Evolutionary conservation across 1,284 basidiomycete species (phyloP).

Genomic region (Cutaneotrichosporon sp.): DNA sequence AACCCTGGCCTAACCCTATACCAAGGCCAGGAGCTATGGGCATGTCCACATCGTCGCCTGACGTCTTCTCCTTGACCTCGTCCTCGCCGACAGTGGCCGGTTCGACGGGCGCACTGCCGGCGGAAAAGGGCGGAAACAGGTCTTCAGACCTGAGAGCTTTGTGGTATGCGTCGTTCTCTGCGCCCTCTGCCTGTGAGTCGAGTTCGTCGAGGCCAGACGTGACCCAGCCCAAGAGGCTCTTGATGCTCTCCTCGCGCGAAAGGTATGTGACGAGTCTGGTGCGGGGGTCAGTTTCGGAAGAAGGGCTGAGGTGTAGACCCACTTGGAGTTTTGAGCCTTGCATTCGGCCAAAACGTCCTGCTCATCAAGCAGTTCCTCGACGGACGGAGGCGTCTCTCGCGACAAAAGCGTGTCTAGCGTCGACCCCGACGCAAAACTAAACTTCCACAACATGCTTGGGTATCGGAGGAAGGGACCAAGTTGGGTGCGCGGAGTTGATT

Average conservation of each 20-base stretch:
- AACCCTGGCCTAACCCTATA: constrained; percentile 30
- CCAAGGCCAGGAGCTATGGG: constrained; percentile 7
- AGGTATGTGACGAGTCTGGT: constrained; percentile 42
- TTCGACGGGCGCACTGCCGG: background rate
- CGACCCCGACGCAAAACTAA: constrained; percentile 44
- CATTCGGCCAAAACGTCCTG: constrained; percentile 91
- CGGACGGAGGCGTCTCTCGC: constrained; percentile 48
- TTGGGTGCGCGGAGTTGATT: background rate
- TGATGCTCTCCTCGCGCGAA: constrained; percentile 39
- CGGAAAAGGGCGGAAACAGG: constrained; percentile 23
- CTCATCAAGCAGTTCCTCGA: constrained; percentile 90
- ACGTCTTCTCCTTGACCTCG: constrained; percentile 13
- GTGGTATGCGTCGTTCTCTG: constrained; percentile 27
- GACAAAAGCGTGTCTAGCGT: constrained; percentile 44
- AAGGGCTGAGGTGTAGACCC: constrained; percentile 10
- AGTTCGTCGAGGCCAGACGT: constrained; percentile 45
- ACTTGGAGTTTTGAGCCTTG: constrained; percentile 80
- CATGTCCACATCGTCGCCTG: constrained; percentile 7
- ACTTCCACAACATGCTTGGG: constrained; percentile 46
- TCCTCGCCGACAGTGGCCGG: background rate
- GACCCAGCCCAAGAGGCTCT: constrained; percentile 44
- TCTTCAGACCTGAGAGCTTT: constrained; percentile 24
- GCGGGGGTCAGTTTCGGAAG: background rate
- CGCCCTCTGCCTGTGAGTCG: constrained; percentile 35
- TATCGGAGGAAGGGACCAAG: background rate